phyloP scores from a whole-genome alignment of 2,329 filamentous ascomycete species.

The Diaporthe eres region DNA sequence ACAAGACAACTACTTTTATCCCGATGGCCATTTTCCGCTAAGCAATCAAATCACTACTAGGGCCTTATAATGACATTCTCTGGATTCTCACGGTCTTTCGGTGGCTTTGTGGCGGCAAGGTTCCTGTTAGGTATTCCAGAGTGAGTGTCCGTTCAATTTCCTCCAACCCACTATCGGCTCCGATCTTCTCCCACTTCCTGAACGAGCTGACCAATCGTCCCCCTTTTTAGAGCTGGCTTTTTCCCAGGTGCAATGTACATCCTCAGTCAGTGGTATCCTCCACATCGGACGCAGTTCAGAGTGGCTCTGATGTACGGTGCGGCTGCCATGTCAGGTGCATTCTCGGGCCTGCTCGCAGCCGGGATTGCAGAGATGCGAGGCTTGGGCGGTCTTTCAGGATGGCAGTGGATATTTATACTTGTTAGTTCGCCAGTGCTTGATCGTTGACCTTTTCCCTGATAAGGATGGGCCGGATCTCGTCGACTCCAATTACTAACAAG shows the following conservation, averaged over 20 bases:
- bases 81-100: slow-evolving; percentile 59
- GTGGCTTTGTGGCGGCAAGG: slow-evolving; percentile 57
- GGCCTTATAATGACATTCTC: slow-evolving; percentile 62
- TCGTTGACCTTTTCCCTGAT: no score
- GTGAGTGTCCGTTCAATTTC: not conserved
- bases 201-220: not conserved
- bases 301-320: slow-evolving; percentile 60
- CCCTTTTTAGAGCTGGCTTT: slow-evolving; percentile 53
- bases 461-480: no score
- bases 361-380: slow-evolving; percentile 63
- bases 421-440: not conserved
- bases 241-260: slow-evolving; percentile 60
- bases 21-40: not conserved
- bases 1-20: not conserved
- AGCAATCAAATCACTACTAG: slow-evolving; percentile 40
- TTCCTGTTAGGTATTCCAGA: slow-evolving; percentile 62
- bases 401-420: slow-evolving; percentile 70
- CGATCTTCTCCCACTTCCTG: not conserved
- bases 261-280: slow-evolving; percentile 64
- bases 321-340: slow-evolving; percentile 58
- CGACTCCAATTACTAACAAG: not conserved
- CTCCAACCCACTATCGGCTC: not conserved
- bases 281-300: slow-evolving; percentile 63
- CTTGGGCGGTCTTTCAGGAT: slow-evolving; percentile 57
- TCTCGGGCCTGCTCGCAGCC: slow-evolving; percentile 61